Evolutionary conservation across 148 eudicot genomes (phyloP), one percentile per base, ranked within the genome.

Genomic region (Cornus florida): DNA sequence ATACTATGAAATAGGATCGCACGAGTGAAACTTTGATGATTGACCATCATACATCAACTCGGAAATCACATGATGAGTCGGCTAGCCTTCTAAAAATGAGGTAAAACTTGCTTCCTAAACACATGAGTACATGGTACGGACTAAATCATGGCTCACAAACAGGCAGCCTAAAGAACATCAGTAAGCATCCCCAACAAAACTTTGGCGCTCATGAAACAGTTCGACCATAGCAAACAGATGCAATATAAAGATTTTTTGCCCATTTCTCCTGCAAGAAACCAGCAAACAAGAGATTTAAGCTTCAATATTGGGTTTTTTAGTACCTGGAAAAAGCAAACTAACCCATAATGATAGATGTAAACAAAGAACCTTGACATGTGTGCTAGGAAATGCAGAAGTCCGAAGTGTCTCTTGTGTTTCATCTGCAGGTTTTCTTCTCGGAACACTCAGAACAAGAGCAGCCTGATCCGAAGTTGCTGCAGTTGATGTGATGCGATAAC

Each of bases 361-460:
- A 64, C 16, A 46, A 70, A 41, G 56, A 78, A 95, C 97, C 97
- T 95, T 95, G 39, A 93, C 97, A 84, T 95, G 98, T 59, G 94
- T 81, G 60, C 98, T 93, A 23, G 98, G 98, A 83, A 95, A 95
- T 71, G 94, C 91, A 74, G 96, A 89, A 75, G 98, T 93, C 23
- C 98, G 87, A 28, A 95, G 92, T 33, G 98, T 95, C 89, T 95
- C 98, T 79, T 95, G 98, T 69, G 98, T 95, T 85, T 95, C 98
- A 84, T 95, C 97, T 2, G 81, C 70, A 46, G 93, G 91, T 81
- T 84, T 95, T 83, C 93, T 85, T 84, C 94, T 88, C 31, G 96
- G 96, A 20, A 87, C 83, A 82, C 98, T 95, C 6, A 93, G 93
- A 75, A 95, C 89, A 39, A 93, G 64, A 67, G 98, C 97, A 73